Evolutionary conservation across 345 rosid species (phyloP).

Genomic region (Ceriops zippeliana): DNA sequence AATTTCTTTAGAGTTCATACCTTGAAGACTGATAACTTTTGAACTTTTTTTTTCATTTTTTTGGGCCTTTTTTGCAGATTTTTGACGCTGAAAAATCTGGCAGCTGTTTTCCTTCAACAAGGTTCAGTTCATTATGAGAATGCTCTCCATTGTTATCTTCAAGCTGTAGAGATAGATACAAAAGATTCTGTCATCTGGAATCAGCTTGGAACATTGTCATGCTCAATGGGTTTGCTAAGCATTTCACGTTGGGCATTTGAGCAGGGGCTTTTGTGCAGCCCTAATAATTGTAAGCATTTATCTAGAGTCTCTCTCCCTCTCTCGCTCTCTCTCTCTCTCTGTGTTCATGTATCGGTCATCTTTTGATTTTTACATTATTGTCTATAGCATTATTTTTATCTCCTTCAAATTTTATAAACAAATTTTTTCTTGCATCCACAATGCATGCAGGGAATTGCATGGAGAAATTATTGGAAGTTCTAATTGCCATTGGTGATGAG

Average conservation of each 20-base stretch:
- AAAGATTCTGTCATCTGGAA: slow-evolving; percentile 98
- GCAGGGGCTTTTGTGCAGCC: slow-evolving; percentile 98
- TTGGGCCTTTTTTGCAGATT: slow-evolving; percentile 42
- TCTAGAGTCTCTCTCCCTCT: slow-evolving; percentile 5
- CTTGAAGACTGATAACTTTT: background rate
- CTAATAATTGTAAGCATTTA: slow-evolving; percentile 72
- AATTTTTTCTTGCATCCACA: slow-evolving; percentile 2
- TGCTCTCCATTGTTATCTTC: slow-evolving; percentile 89
- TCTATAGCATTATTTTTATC: background rate
- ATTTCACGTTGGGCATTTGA: slow-evolving; percentile 98
- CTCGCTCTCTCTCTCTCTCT: background rate
- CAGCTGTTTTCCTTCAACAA: slow-evolving; percentile 83
- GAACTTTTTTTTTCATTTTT: background rate
- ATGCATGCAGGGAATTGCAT: slow-evolving; percentile 87
- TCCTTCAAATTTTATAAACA: background rate
- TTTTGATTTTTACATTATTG: background rate
- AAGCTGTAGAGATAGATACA: slow-evolving; percentile 94
- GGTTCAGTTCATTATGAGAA: slow-evolving; percentile 75
- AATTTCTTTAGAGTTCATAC: too few species aligned
- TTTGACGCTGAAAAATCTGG: slow-evolving; percentile 92
- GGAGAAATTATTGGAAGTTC: slow-evolving; percentile 98
- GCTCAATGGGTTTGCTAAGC: slow-evolving; percentile 88
- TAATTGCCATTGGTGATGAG: slow-evolving; percentile 98
- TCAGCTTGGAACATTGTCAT: slow-evolving; percentile 93
- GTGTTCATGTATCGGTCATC: background rate